Evolutionary conservation across 2,329 filamentous ascomycete genomes (phyloP).

Genomic region (Scedosporium dehoogii): DNA sequence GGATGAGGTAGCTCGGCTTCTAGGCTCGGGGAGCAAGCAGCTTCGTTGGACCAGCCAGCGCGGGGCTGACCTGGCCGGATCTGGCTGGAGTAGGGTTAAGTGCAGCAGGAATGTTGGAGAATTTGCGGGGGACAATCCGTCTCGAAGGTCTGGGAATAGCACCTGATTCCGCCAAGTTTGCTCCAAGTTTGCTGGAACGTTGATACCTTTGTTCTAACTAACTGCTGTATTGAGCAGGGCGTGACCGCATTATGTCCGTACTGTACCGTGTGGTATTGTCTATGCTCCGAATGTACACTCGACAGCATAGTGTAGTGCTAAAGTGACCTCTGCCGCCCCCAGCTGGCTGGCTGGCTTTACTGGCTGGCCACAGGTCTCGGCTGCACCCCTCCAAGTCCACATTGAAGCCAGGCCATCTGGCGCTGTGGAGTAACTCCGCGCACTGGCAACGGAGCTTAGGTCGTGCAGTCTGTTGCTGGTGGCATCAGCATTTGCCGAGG

Average conservation of each 20-base stretch:
- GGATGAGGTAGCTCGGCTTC: neutral
- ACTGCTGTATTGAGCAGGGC: neutral
- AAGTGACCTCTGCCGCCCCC: too few relatives aligned
- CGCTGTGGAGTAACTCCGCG: neutral
- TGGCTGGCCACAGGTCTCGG: too few relatives aligned
- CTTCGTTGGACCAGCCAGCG: neutral
- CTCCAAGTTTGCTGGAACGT: neutral
- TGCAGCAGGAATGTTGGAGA: neutral
- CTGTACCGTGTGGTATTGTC: too few relatives aligned
- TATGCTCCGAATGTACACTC: too few relatives aligned
- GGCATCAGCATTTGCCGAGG: neutral
- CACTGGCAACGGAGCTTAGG: neutral
- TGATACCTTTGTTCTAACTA: neutral
- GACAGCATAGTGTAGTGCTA: too few relatives aligned
- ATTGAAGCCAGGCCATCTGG: too few relatives aligned
- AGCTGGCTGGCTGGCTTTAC: too few relatives aligned
- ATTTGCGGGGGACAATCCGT: neutral
- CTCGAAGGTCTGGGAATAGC: neutral
- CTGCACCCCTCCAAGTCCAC: neutral
- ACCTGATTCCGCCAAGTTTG: neutral
- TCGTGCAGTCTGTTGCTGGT: too few relatives aligned
- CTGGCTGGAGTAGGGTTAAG: too few relatives aligned
- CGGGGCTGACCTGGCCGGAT: neutral
- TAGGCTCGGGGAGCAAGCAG: neutral
- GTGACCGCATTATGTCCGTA: too few relatives aligned